Evolutionary conservation across 352 stramenopile species (phyloP).

Genomic region (Globisporangium camurandrum): DNA sequence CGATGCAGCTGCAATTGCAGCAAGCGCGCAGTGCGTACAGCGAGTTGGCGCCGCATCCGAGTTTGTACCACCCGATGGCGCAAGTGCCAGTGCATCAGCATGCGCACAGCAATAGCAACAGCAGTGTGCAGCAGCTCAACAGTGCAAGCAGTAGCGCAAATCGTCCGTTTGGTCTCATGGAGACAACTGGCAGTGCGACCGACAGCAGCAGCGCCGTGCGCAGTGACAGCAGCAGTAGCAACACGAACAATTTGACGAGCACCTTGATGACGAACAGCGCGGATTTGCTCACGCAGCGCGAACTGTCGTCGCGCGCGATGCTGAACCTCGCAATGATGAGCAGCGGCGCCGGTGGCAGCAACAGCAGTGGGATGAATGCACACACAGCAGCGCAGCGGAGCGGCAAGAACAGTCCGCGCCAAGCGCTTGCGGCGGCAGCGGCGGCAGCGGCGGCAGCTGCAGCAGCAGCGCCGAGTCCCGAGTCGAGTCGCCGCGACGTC

Average conservation of each 20-base stretch:
- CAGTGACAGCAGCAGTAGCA: slow-evolving; percentile 14
- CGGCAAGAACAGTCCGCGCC: slow-evolving; percentile 10
- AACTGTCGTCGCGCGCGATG: slow-evolving; percentile 44
- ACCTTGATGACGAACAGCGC: slow-evolving; percentile 12
- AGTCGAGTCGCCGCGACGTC: slow-evolving; percentile 5
- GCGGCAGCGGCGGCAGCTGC: too few relatives aligned
- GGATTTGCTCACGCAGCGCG: slow-evolving; percentile 23
- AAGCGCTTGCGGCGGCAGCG: slow-evolving; percentile 2
- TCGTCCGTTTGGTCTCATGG: too few relatives aligned
- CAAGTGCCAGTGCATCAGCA: too few relatives aligned
- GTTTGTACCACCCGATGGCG: slow-evolving; percentile 47
- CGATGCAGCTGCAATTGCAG: slow-evolving; percentile 52
- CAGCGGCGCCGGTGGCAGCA: slow-evolving; percentile 17
- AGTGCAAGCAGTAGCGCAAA: too few relatives aligned
- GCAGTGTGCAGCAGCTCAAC: too few relatives aligned
- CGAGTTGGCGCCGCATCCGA: slow-evolving; percentile 37
- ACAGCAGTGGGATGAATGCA: slow-evolving; percentile 4
- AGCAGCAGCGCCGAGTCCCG: too few relatives aligned
- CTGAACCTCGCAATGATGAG: slow-evolving; percentile 51
- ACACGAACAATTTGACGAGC: too few relatives aligned
- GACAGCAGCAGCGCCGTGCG: slow-evolving; percentile 19
- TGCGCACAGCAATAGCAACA: too few relatives aligned
- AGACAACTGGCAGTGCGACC: too few relatives aligned
- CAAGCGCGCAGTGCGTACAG: slow-evolving; percentile 27
- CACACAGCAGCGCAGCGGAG: slow-evolving; percentile 11